Conservation (phyloP, 768 basidiomycete genomes). For the Thelephora ganbajun region DNA sequence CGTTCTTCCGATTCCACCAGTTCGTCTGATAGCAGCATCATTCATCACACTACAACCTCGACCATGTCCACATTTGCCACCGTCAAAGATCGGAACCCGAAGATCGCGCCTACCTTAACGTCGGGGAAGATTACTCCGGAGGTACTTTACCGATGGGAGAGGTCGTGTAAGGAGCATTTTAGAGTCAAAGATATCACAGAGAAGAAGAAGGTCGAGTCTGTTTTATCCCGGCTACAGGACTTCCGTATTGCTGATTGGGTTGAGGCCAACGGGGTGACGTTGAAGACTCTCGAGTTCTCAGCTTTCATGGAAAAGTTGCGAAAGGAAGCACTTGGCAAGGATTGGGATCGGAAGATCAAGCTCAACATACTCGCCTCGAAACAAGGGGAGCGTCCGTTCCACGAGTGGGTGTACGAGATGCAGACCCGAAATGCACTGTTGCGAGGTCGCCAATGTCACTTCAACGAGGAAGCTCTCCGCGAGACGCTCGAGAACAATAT, state of each 20-base stretch:
- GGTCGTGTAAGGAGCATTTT: neutral
- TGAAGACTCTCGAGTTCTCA: neutral
- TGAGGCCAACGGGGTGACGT: neutral
- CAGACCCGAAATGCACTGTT: slow-evolving; percentile 8
- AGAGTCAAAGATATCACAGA: neutral
- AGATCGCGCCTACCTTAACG: neutral
- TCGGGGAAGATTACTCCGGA: neutral
- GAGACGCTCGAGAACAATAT: neutral
- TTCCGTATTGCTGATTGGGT: neutral
- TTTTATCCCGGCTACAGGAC: neutral
- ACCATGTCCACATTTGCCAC: neutral
- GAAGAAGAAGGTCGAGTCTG: neutral
- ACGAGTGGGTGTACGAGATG: slow-evolving; percentile 6
- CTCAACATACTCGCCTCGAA: slow-evolving; percentile 1
- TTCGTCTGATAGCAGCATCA: neutral
- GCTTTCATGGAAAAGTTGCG: slow-evolving; percentile 2
- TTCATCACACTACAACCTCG: neutral
- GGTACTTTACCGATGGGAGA: neutral
- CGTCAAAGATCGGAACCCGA: neutral
- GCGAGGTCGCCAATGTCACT: neutral
- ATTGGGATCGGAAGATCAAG: slow-evolving; percentile 1
- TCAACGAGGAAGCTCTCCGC: neutral
- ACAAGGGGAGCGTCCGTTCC: slow-evolving; percentile 4
- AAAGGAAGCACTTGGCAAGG: slow-evolving; percentile 1
- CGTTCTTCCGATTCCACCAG: neutral